Evolutionary conservation across 306 rosid species (phyloP), one percentile per base, ranked within the genome.

Genomic region (barrel medic (Medicago truncatula)): DNA sequence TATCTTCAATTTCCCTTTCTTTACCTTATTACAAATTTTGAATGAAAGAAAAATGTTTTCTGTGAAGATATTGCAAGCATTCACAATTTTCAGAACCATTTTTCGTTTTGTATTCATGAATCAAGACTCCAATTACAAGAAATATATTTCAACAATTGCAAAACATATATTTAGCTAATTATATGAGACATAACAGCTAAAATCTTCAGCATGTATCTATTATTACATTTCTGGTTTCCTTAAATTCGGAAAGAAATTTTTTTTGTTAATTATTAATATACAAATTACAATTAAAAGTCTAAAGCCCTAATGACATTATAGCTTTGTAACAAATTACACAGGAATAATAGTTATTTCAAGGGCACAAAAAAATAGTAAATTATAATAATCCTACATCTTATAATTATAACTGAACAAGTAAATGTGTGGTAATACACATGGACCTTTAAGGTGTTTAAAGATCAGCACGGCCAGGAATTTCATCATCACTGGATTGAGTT

Each of bases 391-490:
- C 82, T 82, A 86, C 88, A 39, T 75, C 78, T 69, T 73, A 81
- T 65, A 40, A 77, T 69, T 78, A 84, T 60, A 40, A 75, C 59
- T 77, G 50, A 75, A 81, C 80, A 81, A 46, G 61, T 79, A 56
- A 81, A 58, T 50, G 9, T 75, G 23, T 80, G 79, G 59, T 86
- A 79, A 83, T 88, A 79, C 88, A 79, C 88, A 80, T 67, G 77
- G 56, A 80, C 61, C 81, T 36, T 69, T 74, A 20, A 61, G 67
- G 34, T 61, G 14, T 61, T 74, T 76, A 70, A 88, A 95, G 97
- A 80, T 96, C 99, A 9, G 92, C 96, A 47, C 88, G 97, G 59
- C 96, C 93, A 3, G 97, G 92, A 82, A 96, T 87, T 6, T 96
- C 98, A 60, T 90, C 97, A 40, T 92, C 99, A 66, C 97, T 90